Base-by-base conservation (phyloP, 805 yeast species). In the Saturnispora sanitii region DNA sequence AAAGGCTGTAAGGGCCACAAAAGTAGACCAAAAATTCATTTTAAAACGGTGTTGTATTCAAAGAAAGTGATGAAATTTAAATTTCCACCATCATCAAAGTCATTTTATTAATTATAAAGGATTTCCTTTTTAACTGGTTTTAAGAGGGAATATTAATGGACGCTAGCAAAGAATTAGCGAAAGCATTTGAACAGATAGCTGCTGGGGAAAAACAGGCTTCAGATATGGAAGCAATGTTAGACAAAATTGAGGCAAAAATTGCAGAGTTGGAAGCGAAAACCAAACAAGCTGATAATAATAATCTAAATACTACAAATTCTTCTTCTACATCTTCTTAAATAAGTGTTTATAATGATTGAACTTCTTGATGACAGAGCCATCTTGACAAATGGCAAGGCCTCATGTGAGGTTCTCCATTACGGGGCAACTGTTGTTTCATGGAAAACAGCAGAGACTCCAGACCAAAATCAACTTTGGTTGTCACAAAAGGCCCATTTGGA, bases 361-460 rank as follows among this genome's bases (percentile, higher is more conserved):
- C 80, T 79, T 52, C 67, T 75, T 21, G 85, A 71, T 26, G 73
- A 69, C 34, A 71, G 70, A 48, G 90, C 85, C 25, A 59, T 73
- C 4, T 48, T 86, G 21, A 68, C 79, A 2, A 65, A 72, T 47
- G 60, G 70, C 2, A 51, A 58, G 27, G 75, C 92, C 16, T 57
- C 65, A 15, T 85, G 76, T n/a, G 72, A 75, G 40, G 72, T 92
- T 44, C 71, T 92, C 43, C 78, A 80, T 46, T 84, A 74, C 50
- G 98, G 98, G 26, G 98, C 97, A 41, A 84, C 88, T 17, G 78
- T 88, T 4, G 60, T 74, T 26, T 83, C 95, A 1, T 92, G 97
- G 97, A 70, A 65, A 38, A 56, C 79, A 26, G 64, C 71, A 18
- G 70, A 65, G 37, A 56, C 79, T 26, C 64, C 71, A 18, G 84